phyloP scores from a whole-genome alignment of 2,329 filamentous ascomycete genomes.

The Clonostachys rosea region DNA sequence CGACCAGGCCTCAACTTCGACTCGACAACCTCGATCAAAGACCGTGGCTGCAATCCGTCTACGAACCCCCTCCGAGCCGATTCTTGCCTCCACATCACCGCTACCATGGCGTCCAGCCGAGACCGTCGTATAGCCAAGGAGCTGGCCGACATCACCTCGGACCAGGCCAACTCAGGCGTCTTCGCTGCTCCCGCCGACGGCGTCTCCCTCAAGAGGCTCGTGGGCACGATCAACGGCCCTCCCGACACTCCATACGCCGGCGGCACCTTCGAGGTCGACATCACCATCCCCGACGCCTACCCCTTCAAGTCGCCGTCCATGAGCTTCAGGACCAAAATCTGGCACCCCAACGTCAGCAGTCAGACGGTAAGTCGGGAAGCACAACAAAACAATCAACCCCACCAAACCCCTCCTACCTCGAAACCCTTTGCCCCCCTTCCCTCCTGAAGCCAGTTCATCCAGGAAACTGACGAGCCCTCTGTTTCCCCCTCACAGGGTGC shows the following conservation, averaged over 20 bases:
- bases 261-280: slow-evolving; percentile 77
- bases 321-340: slow-evolving; percentile 89
- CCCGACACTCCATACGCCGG: slow-evolving; percentile 93
- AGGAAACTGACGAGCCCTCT: background rate
- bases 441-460: background rate
- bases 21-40: too few species aligned
- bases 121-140: slow-evolving; percentile 68
- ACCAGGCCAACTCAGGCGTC: slow-evolving; percentile 71
- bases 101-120: slow-evolving; percentile 43
- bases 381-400: background rate
- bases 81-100: background rate
- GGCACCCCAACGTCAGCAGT: slow-evolving; percentile 96
- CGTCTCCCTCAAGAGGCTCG: slow-evolving; percentile 71
- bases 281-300: slow-evolving; percentile 82
- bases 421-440: background rate
- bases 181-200: slow-evolving; percentile 60
- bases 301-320: slow-evolving; percentile 91
- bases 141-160: slow-evolving; percentile 68
- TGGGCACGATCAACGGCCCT: slow-evolving; percentile 78
- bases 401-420: background rate
- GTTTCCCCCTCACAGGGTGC: slow-evolving; percentile 59
- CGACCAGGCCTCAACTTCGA: too few species aligned
- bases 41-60: too few species aligned
- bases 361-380: slow-evolving; percentile 64
- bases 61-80: too few species aligned